Conservation (phyloP, 2,329 filamentous ascomycete genomes). For the Rutstroemia sp. region DNA sequence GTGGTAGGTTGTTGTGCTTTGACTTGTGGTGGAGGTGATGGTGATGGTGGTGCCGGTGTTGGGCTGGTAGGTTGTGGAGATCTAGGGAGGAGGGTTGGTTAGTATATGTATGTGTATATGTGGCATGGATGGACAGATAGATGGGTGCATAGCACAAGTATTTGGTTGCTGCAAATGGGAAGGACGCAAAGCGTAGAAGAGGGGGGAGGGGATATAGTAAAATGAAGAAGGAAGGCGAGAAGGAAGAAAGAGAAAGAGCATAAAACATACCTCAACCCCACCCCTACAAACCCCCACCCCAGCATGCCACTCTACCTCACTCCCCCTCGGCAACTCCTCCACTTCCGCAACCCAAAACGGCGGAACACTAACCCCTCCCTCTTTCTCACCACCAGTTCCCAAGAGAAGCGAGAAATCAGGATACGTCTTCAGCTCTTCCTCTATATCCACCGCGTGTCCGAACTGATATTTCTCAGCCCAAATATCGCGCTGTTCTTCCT, state of each 20-base stretch:
- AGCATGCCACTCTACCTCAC: constrained; percentile 77
- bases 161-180: too few relatives aligned
- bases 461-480: constrained; percentile 59
- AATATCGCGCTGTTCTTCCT: constrained; percentile 48
- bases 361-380: constrained; percentile 33
- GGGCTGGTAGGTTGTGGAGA: not conserved
- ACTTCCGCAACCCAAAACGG: constrained; percentile 72
- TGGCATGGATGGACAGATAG: too few relatives aligned
- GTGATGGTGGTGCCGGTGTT: not conserved
- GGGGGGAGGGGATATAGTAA: too few relatives aligned
- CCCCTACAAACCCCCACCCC: constrained; percentile 46
- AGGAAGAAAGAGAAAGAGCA: not conserved
- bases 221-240: too few relatives aligned
- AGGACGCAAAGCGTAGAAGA: too few relatives aligned
- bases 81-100: too few relatives aligned
- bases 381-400: not conserved
- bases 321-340: constrained; percentile 63
- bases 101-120: too few relatives aligned
- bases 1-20: not conserved
- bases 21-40: not conserved
- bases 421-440: not conserved
- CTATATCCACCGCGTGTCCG: constrained; percentile 11
- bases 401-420: not conserved
- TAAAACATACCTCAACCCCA: constrained; percentile 12
- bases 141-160: too few relatives aligned